These are phyloP conservation scores for Kwoniella bestiolae DNA, from an alignment of 768 basidiomycete genomes.

Conservation along the genomic window DNA sequence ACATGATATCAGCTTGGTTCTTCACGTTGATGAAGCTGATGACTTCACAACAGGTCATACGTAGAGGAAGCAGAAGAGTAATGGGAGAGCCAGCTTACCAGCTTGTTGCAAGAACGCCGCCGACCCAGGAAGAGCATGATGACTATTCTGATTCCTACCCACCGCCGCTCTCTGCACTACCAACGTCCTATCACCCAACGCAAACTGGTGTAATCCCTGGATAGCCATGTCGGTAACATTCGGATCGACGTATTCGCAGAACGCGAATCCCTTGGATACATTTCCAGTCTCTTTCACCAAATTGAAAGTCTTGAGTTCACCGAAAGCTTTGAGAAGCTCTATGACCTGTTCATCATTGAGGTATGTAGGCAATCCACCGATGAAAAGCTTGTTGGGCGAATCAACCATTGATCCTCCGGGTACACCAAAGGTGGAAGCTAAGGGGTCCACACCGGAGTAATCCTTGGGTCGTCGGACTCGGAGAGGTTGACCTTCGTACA, in stretches of 20 bases:
- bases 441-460: conserved; percentile 75
- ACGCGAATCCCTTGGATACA: conserved; percentile 96
- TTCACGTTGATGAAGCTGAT: background rate
- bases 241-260: conserved; percentile 95
- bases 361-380: conserved; percentile 92
- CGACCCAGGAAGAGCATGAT: conserved; percentile 37
- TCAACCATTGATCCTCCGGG: conserved; percentile 95
- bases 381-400: conserved; percentile 96
- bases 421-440: conserved; percentile 79
- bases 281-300: conserved; percentile 87
- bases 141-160: conserved; percentile 59
- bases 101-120: conserved; percentile 35
- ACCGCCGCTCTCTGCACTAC: conserved; percentile 97
- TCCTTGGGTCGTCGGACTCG: conserved; percentile 98
- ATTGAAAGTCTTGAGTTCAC: conserved; percentile 96
- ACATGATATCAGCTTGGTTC: background rate
- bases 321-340: conserved; percentile 95
- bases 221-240: conserved; percentile 92
- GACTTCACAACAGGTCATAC: background rate
- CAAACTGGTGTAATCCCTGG: conserved; percentile 95
- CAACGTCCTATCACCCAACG: conserved; percentile 90
- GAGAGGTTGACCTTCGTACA: conserved; percentile 91
- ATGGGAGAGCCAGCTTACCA: conserved; percentile 23
- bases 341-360: conserved; percentile 98
- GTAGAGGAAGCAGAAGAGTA: background rate